Base-by-base conservation (phyloP, 2,329 filamentous ascomycete species). In the Colletotrichum noveboracense region DNA sequence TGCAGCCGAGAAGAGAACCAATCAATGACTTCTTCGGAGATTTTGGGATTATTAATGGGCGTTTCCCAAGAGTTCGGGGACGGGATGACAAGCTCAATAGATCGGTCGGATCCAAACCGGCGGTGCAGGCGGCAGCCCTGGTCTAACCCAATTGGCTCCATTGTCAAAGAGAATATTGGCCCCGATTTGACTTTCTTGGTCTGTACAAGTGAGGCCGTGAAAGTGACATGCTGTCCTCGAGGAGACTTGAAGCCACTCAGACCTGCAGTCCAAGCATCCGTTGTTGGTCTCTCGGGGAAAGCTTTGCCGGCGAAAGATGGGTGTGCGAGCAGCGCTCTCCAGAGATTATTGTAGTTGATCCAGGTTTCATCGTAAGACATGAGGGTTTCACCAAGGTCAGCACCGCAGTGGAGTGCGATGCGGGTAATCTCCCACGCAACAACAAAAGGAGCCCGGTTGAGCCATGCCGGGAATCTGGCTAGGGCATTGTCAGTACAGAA, bases 91-190 rank as follows among this genome's bases (percentile, higher is more conserved):
- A 93, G 73, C 69, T 93, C 90, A 2, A 93, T 76, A 61, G 92
- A 92, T 1, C 91, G 86, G 77, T 93, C 91, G 0, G 87, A 82
- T 0, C 91, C 91, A 77, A 92, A 92, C 6, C 87, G 88, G 14
- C 91, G 87, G 24, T 84, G 83, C 0, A 93, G 80, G 3, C 91
- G 88, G 80, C 91, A 87, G 0, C 88, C 84, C 4, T 85, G 79
- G 30, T 91, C 89, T 3, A 91, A 79, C 12, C 82, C 84, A 2
- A 92, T 78, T 0, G 89, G 87, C 3, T 86, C 83, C 12, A 93
- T 84, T 7, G 84, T 84, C 6, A 92, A 78, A 0, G 79, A 75
- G 74, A 91, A 90, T 0, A 88, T 67, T 0, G 88, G 85, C 0
- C 86, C 87, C 0, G 67, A 66, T 9, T 73, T 66, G 7, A n/a